Evolutionary conservation across 768 basidiomycete genomes (phyloP).

Genomic region (Tulasnella sp.): DNA sequence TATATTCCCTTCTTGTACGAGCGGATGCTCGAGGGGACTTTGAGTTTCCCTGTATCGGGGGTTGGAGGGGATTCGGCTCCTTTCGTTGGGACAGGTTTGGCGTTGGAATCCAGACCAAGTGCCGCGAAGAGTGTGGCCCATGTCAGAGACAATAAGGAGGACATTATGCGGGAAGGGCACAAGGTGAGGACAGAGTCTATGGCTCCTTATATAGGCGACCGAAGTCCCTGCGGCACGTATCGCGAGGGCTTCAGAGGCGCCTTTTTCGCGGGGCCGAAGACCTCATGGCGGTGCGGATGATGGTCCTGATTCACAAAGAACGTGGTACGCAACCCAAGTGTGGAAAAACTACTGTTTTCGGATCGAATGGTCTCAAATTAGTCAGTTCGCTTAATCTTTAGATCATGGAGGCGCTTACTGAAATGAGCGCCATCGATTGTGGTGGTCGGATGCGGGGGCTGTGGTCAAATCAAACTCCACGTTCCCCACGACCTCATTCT

Average conservation of each 20-base stretch:
- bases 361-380: not conserved
- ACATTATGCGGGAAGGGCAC: not conserved
- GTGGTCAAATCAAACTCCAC: not conserved
- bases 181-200: not conserved
- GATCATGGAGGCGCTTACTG: not conserved
- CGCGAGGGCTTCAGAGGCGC: not conserved
- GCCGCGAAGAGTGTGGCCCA: not conserved
- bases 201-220: not conserved
- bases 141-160: not conserved
- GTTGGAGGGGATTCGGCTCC: not conserved
- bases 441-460: no score
- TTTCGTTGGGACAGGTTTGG: not conserved
- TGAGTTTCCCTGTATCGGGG: not conserved
- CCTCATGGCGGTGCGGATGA: not conserved
- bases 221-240: not conserved
- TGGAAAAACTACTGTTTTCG: not conserved
- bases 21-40: not conserved
- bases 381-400: not conserved
- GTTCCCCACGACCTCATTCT: not conserved
- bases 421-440: not conserved
- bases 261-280: not conserved
- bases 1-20: conserved; percentile 17
- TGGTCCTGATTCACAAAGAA: not conserved
- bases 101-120: not conserved
- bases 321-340: not conserved